Conservation (phyloP, 768 basidiomycete genomes). For the Agrocybe praecox region DNA sequence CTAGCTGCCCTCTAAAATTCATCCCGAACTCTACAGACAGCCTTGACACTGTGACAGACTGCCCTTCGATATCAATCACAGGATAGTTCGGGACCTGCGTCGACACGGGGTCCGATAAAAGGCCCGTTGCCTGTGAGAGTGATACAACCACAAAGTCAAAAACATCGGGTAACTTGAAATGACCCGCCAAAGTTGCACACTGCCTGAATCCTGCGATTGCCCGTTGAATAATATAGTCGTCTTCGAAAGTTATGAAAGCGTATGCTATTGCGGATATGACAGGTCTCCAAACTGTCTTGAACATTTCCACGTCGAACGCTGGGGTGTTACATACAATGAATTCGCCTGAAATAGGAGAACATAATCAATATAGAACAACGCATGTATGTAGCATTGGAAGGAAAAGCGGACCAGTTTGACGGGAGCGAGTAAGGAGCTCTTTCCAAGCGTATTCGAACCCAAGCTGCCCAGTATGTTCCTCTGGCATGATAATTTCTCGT, state of each 20-base stretch:
- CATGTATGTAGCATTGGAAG: too few relatives aligned
- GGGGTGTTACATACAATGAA: constrained; percentile 80
- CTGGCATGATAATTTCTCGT: constrained; percentile 95
- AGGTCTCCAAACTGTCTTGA: constrained; percentile 90
- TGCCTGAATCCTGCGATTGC: constrained; percentile 96
- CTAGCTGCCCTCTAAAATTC: constrained; percentile 93
- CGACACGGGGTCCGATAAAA: constrained; percentile 75
- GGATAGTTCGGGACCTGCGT: constrained; percentile 83
- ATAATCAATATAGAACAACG: background rate
- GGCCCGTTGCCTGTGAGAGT: constrained; percentile 87
- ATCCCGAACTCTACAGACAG: constrained; percentile 93
- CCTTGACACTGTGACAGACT: constrained; percentile 87
- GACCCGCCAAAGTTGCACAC: constrained; percentile 90
- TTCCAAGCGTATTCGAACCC: constrained; percentile 99
- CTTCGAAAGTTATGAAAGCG: constrained; percentile 94
- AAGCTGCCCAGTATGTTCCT: constrained; percentile 94
- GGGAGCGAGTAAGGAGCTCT: constrained; percentile 81
- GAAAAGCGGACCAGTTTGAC: constrained; percentile 65
- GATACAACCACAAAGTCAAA: constrained; percentile 96
- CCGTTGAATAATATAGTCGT: constrained; percentile 94
- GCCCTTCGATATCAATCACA: constrained; percentile 86
- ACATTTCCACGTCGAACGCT: constrained; percentile 90
- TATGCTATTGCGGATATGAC: constrained; percentile 93
- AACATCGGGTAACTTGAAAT: constrained; percentile 89
- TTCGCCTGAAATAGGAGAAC: constrained; percentile 41